phyloP scores from a whole-genome alignment of 768 basidiomycete species.

The Mycena olivaceomarginata region DNA sequence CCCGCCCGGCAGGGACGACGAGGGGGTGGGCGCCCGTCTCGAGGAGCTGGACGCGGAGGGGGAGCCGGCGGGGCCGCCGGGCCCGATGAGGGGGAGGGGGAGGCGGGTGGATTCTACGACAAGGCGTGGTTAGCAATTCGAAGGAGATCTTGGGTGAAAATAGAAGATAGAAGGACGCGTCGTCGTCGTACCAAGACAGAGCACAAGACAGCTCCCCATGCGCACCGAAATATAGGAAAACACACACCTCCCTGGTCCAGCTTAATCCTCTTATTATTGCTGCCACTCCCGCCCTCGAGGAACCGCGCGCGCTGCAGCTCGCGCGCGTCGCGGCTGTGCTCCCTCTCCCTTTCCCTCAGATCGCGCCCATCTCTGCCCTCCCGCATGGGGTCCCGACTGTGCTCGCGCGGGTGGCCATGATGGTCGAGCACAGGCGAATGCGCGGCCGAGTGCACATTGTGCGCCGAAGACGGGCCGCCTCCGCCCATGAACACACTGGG shows the following conservation, averaged over 20 bases:
- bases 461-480: background rate
- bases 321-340: constrained; percentile 35
- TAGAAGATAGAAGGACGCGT: too few relatives aligned
- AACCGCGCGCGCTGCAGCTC: constrained; percentile 42
- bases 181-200: too few relatives aligned
- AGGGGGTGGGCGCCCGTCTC: too few relatives aligned
- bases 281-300: constrained; percentile 31
- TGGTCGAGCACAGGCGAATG: constrained; percentile 42
- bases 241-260: background rate
- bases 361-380: too few relatives aligned
- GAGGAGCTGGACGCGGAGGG: background rate
- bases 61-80: constrained; percentile 33
- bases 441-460: too few relatives aligned
- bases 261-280: background rate
- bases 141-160: too few relatives aligned
- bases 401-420: constrained; percentile 24
- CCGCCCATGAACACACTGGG: constrained; percentile 42
- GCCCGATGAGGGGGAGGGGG: constrained; percentile 39
- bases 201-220: too few relatives aligned
- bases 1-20: too few relatives aligned
- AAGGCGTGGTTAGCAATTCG: too few relatives aligned
- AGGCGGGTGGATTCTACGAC: background rate
- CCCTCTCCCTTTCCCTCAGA: background rate
- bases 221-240: too few relatives aligned
- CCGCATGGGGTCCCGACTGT: constrained; percentile 23